Conservation (phyloP, 257 asterid genomes). For the Jacaranda copaia region DNA sequence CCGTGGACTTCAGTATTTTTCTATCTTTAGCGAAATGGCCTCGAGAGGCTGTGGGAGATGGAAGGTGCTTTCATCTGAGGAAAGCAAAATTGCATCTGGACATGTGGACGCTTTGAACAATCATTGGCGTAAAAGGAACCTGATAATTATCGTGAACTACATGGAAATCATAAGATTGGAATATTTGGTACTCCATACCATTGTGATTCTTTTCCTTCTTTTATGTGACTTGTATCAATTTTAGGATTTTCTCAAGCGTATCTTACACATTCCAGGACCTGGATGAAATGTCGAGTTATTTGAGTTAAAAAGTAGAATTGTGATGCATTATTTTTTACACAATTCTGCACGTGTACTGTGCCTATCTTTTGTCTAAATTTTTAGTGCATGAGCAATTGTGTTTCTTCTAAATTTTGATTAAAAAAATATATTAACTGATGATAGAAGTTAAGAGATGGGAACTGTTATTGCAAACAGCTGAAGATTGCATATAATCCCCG, state of each 20-base stretch:
- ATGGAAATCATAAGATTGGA: conserved; percentile 1
- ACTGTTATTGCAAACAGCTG: conserved; percentile 58
- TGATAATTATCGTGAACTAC: conserved; percentile 3
- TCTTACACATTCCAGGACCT: conserved; percentile 4
- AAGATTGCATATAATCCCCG: conserved; percentile 87
- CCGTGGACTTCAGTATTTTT: neutral
- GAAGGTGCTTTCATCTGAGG: conserved; percentile 11
- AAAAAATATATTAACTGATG: conserved; percentile 30
- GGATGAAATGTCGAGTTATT: neutral
- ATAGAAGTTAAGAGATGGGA: conserved; percentile 34
- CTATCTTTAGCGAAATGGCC: neutral
- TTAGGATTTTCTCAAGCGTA: neutral
- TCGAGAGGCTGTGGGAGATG: conserved; percentile 16
- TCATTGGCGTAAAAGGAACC: neutral
- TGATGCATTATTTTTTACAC: conserved; percentile 3
- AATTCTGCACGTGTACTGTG: neutral
- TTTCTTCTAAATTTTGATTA: conserved; percentile 27
- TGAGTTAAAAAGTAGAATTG: conserved; percentile 22
- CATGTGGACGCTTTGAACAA: neutral
- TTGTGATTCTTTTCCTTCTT: conserved; percentile 10
- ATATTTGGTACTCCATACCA: neutral
- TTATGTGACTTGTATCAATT: conserved; percentile 13
- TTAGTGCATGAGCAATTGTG: conserved; percentile 9
- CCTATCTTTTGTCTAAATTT: conserved; percentile 6
- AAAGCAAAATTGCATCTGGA: neutral